Percentiles rank a stretch among this genome's conserved stretches.
phyloP scores from a whole-genome alignment of 2,329 filamentous ascomycete genomes.

The Aspergillus sp. region DNA sequence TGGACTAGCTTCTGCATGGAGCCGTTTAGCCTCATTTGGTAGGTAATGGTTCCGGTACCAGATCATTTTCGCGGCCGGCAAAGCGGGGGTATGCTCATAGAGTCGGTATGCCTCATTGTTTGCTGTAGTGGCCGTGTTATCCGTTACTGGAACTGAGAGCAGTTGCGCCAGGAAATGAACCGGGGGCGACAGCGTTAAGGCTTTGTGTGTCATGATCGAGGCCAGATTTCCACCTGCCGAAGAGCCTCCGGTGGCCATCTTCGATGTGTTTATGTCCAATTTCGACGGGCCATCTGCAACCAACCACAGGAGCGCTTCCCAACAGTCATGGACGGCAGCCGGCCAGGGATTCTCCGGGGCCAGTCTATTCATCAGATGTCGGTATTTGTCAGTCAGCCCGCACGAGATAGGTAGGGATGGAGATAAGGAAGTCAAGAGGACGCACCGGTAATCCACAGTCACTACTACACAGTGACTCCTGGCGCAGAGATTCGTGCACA shows the following conservation, averaged over 20 bases:
- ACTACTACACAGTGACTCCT: conserved; percentile 46
- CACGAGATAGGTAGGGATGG: neutral
- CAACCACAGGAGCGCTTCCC: conserved; percentile 48
- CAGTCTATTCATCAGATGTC: conserved; percentile 31
- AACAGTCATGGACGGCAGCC: conserved; percentile 50
- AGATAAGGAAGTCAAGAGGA: neutral
- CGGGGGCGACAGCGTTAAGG: conserved; percentile 29
- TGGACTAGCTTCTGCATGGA: conserved; percentile 47
- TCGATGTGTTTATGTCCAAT: conserved; percentile 36
- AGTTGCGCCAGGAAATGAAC: conserved; percentile 43
- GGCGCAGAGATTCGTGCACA: conserved; percentile 48
- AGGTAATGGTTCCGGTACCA: conserved; percentile 55
- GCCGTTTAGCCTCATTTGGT: conserved; percentile 40
- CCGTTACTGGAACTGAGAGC: conserved; percentile 50
- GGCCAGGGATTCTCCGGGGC: conserved; percentile 52
- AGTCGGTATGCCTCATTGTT: conserved; percentile 44
- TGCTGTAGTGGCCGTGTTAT: conserved; percentile 45
- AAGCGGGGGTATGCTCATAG: conserved; percentile 45
- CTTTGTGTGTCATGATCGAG: conserved; percentile 46
- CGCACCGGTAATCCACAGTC: conserved; percentile 48
- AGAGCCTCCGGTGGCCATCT: conserved; percentile 43
- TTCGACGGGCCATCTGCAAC: conserved; percentile 28
- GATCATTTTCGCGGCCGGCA: conserved; percentile 51
- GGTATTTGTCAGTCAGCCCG: neutral
- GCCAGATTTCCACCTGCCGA: conserved; percentile 49